These are phyloP conservation scores for Pestalotiopsis sp. DNA, from an alignment of 2,329 filamentous ascomycete genomes.

Conservation along the genomic window DNA sequence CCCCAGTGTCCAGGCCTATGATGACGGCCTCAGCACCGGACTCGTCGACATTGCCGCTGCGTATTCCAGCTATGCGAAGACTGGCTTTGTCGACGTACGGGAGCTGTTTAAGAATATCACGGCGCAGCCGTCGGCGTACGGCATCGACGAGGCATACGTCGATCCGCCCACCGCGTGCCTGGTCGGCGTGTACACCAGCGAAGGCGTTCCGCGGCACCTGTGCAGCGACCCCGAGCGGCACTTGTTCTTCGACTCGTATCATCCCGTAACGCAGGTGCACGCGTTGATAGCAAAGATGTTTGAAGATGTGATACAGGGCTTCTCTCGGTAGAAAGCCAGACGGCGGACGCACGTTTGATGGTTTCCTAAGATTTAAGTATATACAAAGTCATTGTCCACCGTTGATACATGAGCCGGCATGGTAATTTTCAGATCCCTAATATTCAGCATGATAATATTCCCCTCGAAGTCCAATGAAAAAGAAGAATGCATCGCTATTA, in stretches of 20 bases:
- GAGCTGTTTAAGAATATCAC: neutral
- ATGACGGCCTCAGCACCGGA: neutral
- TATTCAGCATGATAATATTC: neutral
- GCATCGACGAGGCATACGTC: neutral
- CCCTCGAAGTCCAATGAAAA: neutral
- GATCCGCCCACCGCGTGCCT: neutral
- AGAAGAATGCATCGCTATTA: neutral
- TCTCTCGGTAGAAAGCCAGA: neutral
- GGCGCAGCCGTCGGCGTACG: neutral
- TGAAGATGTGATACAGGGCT: neutral
- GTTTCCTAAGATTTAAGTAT: neutral
- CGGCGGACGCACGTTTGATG: neutral
- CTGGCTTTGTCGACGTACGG: neutral
- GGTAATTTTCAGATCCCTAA: neutral
- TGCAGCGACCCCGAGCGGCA: neutral
- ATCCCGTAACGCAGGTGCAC: neutral
- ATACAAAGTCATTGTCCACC: too few relatives aligned
- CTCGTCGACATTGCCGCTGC: neutral
- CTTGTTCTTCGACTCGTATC: neutral
- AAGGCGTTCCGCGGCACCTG: neutral
- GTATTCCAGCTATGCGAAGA: neutral
- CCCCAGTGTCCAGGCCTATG: neutral
- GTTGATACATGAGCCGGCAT: too few relatives aligned
- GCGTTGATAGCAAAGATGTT: neutral
- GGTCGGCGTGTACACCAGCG: neutral